Base-by-base conservation (phyloP, 805 yeast species). In the Myxozyma udenii region DNA sequence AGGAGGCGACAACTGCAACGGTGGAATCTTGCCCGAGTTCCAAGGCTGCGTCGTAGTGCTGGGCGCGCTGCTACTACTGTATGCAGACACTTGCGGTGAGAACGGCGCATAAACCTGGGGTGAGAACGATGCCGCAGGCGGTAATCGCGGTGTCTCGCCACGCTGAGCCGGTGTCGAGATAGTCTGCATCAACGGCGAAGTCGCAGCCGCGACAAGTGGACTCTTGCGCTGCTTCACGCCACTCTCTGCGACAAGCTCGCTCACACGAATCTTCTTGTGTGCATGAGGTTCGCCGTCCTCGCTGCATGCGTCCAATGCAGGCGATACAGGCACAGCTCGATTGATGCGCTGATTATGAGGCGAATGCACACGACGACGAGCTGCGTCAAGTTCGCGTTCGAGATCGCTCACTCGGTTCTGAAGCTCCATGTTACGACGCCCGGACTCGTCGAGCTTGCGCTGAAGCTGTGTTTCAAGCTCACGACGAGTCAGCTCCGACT, bases 401-500 rank as follows among this genome's bases (percentile, higher is more conserved):
- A 55, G 51, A 25, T 55, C 54, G 5, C 45, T 57, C 32, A 55
- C 22, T 7, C 57, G 48, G 18, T 44, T 12, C 24, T 52, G 57
- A n/a, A 53, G 48, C 25, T 55, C 55, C 54, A 53, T 41, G 37
- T 46, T 50, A 23, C 42, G 53, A 11, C 51, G 45, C 18, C 48
- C 30, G 9, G 57, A 45, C 44, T 57, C 59, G 18, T 55, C 62
- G 23, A 60, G 48, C 48, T 59, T 51, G 25, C 25, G 35, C 32
- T 55, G 59, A 26, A 58, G 84, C 38, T 81, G 77, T 3, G 78
- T 57, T 61, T 85, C 91, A 36, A 67, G 64, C 48, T 66, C 68
- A 25, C 69, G 60, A 16, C 65, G 49, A 16, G 61, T 56, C 21
- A 60, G 58, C 51, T 67, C 71, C 6, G 65, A 55, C 32, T 60